Base-by-base conservation (phyloP, 2,329 filamentous ascomycete species). In the Didymellaceae sp. region DNA sequence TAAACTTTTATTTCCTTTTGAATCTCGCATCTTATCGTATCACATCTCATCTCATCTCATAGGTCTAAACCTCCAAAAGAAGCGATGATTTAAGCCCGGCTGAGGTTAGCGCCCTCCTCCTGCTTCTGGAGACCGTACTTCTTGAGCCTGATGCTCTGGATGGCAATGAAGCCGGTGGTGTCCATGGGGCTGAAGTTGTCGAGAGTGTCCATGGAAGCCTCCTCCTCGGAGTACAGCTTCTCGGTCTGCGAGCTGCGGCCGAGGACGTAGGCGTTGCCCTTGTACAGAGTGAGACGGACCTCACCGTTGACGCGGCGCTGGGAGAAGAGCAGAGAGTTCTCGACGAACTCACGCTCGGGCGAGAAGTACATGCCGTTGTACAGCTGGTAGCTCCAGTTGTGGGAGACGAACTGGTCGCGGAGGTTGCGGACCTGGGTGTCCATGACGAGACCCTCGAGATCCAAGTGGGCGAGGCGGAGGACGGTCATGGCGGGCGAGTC, bases 281-380 rank as follows among this genome's bases (percentile, higher is more conserved):
- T 88, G 81, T 87, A 89, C 56, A 79, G 77, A 49, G 82, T 80
- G 71, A 84, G 80, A 57, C 85, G 78, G 54, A 89, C 86, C 66
- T 75, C 73, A 30, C 73, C 74, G 50, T 76, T 75, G 41, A 74
- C 71, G 31, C 70, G 66, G 47, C 63, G 67, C 67, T 75, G 72
- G 11, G 67, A 71, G 62, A 72, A 73, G 30, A 72, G 25, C 54
- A 74, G 47, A 62, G 81, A 81, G 68, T 85, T 80, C 76, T 91
- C 84, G 48, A 88, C 77, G 75, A 88, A 88, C 72, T 87, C 85
- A 52, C 86, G 83, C 75, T 89, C 86, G 24, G 86, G 86, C 11
- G 83, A 86, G 78, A 88, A 89, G 80, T 85, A 84, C 59, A 85
- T 77, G 61, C 84, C 84, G 71, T 87, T 87, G 78, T 87, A 81